These are phyloP conservation scores for Boletellus dicymbophilus DNA, from an alignment of 1,284 basidiomycete species.

Conservation along the genomic window DNA sequence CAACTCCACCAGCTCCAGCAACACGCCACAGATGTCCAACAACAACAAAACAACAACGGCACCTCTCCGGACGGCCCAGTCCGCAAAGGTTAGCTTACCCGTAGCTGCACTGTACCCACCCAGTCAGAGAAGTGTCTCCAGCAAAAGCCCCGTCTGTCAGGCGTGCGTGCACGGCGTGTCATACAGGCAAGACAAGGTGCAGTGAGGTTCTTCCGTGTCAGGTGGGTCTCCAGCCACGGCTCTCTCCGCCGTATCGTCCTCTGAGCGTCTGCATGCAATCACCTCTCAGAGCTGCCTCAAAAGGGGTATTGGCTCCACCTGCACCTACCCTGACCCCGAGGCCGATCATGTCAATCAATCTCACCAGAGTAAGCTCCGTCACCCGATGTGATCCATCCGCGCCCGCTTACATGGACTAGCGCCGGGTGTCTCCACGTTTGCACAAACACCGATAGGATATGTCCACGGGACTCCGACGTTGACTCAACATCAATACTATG, in stretches of 20 bases:
- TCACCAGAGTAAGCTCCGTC: slow-evolving; percentile 36
- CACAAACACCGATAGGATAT: slow-evolving; percentile 33
- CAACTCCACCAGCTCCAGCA: slow-evolving; percentile 60
- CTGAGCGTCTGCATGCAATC: slow-evolving; percentile 9
- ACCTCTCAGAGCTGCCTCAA: slow-evolving; percentile 70
- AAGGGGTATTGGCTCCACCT: slow-evolving; percentile 64
- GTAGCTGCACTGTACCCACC: slow-evolving; percentile 17
- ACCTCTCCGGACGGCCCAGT: slow-evolving; percentile 24
- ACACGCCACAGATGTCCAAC: slow-evolving; percentile 36
- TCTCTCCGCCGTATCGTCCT: slow-evolving; percentile 7
- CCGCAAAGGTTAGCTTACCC: slow-evolving; percentile 32
- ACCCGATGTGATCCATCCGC: not conserved
- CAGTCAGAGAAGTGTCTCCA: slow-evolving; percentile 30
- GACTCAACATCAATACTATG: slow-evolving; percentile 72
- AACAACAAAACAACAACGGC: slow-evolving; percentile 39
- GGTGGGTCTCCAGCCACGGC: slow-evolving; percentile 39
- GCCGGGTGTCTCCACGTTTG: slow-evolving; percentile 35
- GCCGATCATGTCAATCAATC: slow-evolving; percentile 50
- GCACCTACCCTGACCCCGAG: slow-evolving; percentile 78
- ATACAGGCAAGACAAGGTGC: slow-evolving; percentile 77
- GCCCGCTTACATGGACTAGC: slow-evolving; percentile 21
- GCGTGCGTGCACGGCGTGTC: slow-evolving; percentile 76
- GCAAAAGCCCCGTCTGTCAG: slow-evolving; percentile 78
- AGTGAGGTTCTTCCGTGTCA: slow-evolving; percentile 78
- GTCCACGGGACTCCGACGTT: slow-evolving; percentile 51